Base-by-base conservation (phyloP, 164 flowering plant species). In the Euptelea pleiosperma region DNA sequence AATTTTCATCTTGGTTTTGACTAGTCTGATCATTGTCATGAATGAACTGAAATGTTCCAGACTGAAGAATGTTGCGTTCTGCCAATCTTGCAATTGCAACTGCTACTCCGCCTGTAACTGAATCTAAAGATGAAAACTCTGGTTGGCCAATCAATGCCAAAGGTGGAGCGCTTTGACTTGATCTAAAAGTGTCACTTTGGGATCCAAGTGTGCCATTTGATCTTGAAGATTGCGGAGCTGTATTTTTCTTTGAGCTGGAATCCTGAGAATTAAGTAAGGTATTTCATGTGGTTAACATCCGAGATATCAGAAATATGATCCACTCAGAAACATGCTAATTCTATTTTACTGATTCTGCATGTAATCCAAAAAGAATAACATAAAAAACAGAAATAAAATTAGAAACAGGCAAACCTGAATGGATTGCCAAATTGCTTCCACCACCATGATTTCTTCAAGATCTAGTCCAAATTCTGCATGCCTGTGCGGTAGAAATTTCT, bases 341-440 rank as follows among this genome's bases (percentile, higher is more conserved):
- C n/a, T n/a, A n/a, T n/a, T 9, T 54, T 19, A 16, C 36, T 3
- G 5, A 22, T 8, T 22, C 39, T 14, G n/a, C 9, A 2, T 36
- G 21, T 22, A 52, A 52, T 41, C 29, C 8, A 29, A 31, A 39
- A 22, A 6, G 10, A 15, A 31, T 21, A 28, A 24, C 2, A 30
- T 2, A 57, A 21, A 31, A 9, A 40, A 4, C 14, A 35, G 30
- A 41, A 37, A 34, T 3, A 33, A 56, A 33, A 57, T 7, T 42
- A 19, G 12, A 12, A 44, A 9, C 26, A 36, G 18, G 51, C 28
- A 4, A 22, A 73, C 76, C 76, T 73, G 67, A 58, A 73, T 35
- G 7, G 76, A 73, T 15, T 24, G 70, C 76, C 73, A 68, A 43
- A 68, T 73, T 22, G 73, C 76, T 62, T 73, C 73, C 60, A 47